Evolutionary conservation across 129 eudicot genomes (phyloP).

Genomic region (Erigeron canadensis): DNA sequence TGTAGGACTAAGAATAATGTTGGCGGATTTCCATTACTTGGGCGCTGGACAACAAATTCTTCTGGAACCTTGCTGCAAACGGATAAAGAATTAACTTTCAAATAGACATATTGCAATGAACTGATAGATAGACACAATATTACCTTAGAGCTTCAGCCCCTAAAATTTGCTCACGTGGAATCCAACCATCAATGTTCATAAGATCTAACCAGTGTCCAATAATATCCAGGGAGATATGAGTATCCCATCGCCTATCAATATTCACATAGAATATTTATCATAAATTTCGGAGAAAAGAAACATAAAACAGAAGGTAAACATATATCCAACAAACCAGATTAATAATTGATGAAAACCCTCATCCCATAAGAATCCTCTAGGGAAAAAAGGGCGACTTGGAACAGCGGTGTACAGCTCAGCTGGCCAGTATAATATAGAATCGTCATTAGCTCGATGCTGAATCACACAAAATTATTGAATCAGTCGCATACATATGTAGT

Average conservation of each 20-base stretch:
- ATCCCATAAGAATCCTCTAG: constrained; percentile 97
- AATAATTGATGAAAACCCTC: constrained; percentile 98
- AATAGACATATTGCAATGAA: neutral
- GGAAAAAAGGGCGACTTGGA: constrained; percentile 97
- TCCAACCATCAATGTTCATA: constrained; percentile 99
- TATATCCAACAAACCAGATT: constrained; percentile 59
- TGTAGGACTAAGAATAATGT: constrained; percentile 76
- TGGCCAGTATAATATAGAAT: constrained; percentile 81
- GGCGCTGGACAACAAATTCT: constrained; percentile 85
- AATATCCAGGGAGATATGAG: constrained; percentile 74
- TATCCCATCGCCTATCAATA: constrained; percentile 86
- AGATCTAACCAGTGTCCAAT: constrained; percentile 97
- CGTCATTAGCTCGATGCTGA: constrained; percentile 62
- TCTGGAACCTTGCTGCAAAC: constrained; percentile 86
- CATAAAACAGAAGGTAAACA: neutral
- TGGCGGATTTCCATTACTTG: constrained; percentile 96
- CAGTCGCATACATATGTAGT: constrained; percentile 27
- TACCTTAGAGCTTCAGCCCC: constrained; percentile 98
- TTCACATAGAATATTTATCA: constrained; percentile 9
- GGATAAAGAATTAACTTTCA: neutral
- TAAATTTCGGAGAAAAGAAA: neutral
- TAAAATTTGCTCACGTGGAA: constrained; percentile 98
- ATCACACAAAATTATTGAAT: constrained; percentile 34
- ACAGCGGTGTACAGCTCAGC: constrained; percentile 98
- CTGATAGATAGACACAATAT: neutral